A percentile compares a stretch with the other conserved stretches of the same genome.
phyloP scores from a whole-genome alignment of 1,139 yeast genomes.

The Pichia sp. region DNA sequence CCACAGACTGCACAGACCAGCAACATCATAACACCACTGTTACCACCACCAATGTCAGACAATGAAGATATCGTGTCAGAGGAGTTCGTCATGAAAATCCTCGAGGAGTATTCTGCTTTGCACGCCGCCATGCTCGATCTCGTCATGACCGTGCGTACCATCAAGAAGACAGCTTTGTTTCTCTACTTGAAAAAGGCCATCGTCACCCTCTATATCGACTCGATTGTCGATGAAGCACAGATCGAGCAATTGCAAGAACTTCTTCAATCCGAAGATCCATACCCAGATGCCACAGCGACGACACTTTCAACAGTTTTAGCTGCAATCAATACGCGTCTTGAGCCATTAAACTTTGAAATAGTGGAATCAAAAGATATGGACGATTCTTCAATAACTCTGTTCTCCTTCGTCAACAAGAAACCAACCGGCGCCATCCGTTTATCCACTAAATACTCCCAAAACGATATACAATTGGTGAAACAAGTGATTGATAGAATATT shows the following conservation, averaged over 20 bases:
- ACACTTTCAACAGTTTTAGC: conserved; percentile 14
- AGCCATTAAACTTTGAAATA: conserved; percentile 45
- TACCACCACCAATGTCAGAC: background rate
- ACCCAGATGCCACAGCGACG: conserved; percentile 3
- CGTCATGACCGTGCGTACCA: conserved; percentile 38
- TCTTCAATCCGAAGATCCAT: conserved; percentile 9
- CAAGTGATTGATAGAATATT: conserved; percentile 45
- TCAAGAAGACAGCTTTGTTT: conserved; percentile 25
- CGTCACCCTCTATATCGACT: conserved; percentile 11
- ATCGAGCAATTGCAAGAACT: background rate
- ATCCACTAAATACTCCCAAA: conserved; percentile 42
- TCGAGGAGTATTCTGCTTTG: conserved; percentile 14
- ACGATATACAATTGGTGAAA: conserved; percentile 51
- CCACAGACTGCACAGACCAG: too few species aligned
- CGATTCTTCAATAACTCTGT: conserved; percentile 31
- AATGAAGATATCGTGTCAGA: background rate
- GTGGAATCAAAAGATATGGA: conserved; percentile 40
- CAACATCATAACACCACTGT: too few species aligned
- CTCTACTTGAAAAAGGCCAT: conserved; percentile 20
- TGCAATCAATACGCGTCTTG: conserved; percentile 33
- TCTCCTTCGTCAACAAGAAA: conserved; percentile 43
- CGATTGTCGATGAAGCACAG: background rate
- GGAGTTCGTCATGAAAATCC: background rate
- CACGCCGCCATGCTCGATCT: conserved; percentile 47
- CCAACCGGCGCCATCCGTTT: conserved; percentile 42